Evolutionary conservation across 345 rosid species (phyloP).

Genomic region (Murraya koenigii): DNA sequence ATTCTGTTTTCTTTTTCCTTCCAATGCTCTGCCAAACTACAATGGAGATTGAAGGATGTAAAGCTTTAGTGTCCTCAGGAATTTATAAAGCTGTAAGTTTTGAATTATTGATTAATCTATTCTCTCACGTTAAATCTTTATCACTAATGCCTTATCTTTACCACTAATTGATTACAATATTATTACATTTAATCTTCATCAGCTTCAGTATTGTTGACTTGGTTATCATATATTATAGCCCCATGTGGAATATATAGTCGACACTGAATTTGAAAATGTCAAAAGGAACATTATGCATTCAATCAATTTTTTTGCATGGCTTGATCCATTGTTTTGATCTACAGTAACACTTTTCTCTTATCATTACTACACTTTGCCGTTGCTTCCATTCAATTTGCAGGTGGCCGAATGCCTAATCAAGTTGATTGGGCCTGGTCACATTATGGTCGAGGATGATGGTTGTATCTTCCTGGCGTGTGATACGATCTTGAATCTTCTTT

Average conservation of each 20-base stretch:
- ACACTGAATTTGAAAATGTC: neutral
- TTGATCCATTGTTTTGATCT: neutral
- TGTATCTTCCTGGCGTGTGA: conserved; percentile 79
- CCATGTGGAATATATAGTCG: conserved; percentile 1
- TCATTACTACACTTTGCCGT: neutral
- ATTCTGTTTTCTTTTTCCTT: conserved; percentile 70
- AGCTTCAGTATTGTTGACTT: conserved; percentile 1
- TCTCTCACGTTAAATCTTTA: neutral
- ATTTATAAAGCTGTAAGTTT: conserved; percentile 66
- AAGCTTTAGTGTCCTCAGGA: conserved; percentile 53
- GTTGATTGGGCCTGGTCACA: conserved; percentile 37
- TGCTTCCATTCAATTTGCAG: conserved; percentile 33
- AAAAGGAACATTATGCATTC: neutral
- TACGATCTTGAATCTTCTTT: conserved; percentile 72
- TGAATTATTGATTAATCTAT: neutral
- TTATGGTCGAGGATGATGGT: conserved; percentile 40
- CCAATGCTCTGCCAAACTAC: conserved; percentile 91
- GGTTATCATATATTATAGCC: neutral
- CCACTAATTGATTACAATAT: neutral
- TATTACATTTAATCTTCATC: neutral
- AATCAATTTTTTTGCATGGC: neutral
- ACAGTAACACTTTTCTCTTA: neutral
- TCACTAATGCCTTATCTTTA: conserved; percentile 5
- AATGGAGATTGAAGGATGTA: conserved; percentile 66
- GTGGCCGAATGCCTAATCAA: conserved; percentile 70